Conservation (phyloP, 129 eudicot species). For the Flaveria ramosissima region DNA sequence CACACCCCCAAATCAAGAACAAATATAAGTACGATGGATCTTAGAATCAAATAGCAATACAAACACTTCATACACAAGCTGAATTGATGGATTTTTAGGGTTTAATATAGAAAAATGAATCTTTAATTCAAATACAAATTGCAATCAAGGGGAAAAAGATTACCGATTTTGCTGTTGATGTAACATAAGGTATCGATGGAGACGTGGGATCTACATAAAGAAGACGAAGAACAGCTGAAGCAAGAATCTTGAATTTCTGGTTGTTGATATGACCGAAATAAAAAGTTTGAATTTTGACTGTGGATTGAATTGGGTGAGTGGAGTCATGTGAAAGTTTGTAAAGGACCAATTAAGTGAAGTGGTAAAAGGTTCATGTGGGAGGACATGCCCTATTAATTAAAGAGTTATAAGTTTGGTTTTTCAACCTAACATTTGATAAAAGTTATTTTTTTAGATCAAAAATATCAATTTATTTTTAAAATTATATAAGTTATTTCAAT, state of each 20-base stretch:
- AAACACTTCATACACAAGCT: neutral
- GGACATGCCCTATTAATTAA: neutral
- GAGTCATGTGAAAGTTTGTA: slow-evolving; percentile 19
- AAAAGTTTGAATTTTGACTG: slow-evolving; percentile 16
- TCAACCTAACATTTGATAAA: too few relatives aligned
- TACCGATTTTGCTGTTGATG: neutral
- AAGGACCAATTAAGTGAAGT: slow-evolving; percentile 3
- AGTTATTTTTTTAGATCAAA: too few relatives aligned
- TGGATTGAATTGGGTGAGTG: slow-evolving; percentile 21
- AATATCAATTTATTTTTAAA: too few relatives aligned
- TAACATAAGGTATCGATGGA: neutral
- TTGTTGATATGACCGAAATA: slow-evolving; percentile 7
- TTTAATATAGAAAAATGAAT: neutral
- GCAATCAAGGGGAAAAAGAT: neutral
- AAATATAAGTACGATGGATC: neutral
- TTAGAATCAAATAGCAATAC: neutral
- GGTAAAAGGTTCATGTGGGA: slow-evolving; percentile 1
- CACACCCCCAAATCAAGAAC: neutral
- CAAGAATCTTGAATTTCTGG: slow-evolving; percentile 1
- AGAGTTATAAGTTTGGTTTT: too few relatives aligned
- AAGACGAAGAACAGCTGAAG: slow-evolving; percentile 1
- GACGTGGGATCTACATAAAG: neutral
- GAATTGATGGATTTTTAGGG: slow-evolving; percentile 16
- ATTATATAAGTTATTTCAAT: too few relatives aligned
- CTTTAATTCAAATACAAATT: neutral